A percentile compares a stretch with the other conserved stretches of the same genome.
phyloP scores from a whole-genome alignment of 352 stramenopile genomes.

The Pythium oligandrum region DNA sequence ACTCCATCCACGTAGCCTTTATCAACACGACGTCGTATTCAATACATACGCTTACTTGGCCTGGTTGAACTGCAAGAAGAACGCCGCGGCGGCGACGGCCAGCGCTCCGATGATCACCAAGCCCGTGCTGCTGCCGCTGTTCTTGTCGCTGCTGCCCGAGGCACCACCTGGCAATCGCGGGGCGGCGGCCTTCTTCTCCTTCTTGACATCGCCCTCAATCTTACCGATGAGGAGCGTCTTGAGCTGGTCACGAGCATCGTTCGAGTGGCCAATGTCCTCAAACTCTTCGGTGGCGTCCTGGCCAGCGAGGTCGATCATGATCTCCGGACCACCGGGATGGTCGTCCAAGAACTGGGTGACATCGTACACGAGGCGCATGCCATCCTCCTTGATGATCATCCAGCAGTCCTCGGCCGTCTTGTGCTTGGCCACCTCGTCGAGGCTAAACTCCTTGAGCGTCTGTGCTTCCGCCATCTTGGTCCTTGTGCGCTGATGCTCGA shows the following conservation, averaged over 20 bases:
- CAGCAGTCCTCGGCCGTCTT: constrained; percentile 80
- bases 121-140: constrained; percentile 35
- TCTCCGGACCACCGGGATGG: constrained; percentile 97
- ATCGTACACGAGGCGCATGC: constrained; percentile 94
- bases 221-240: constrained; percentile 91
- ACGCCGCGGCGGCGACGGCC: constrained; percentile 37
- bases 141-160: constrained; percentile 20
- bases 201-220: constrained; percentile 71
- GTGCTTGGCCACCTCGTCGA: constrained; percentile 91
- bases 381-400: constrained; percentile 75
- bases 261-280: constrained; percentile 98
- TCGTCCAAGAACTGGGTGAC: constrained; percentile 97
- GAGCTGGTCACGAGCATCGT: constrained; percentile 92
- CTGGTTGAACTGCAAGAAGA: constrained; percentile 55
- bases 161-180: constrained; percentile 1
- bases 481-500: not conserved
- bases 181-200: constrained; percentile 20
- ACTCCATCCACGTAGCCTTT: too few relatives aligned
- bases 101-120: constrained; percentile 49
- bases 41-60: too few relatives aligned
- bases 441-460: constrained; percentile 81
- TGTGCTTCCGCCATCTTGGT: not conserved
- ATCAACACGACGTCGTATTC: too few relatives aligned
- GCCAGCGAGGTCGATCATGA: constrained; percentile 94
- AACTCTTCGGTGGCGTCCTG: constrained; percentile 92